Evolutionary conservation across 2,329 filamentous ascomycete genomes (phyloP), one percentile per base, ranked within the genome.

Genomic region (Nemania sp.): DNA sequence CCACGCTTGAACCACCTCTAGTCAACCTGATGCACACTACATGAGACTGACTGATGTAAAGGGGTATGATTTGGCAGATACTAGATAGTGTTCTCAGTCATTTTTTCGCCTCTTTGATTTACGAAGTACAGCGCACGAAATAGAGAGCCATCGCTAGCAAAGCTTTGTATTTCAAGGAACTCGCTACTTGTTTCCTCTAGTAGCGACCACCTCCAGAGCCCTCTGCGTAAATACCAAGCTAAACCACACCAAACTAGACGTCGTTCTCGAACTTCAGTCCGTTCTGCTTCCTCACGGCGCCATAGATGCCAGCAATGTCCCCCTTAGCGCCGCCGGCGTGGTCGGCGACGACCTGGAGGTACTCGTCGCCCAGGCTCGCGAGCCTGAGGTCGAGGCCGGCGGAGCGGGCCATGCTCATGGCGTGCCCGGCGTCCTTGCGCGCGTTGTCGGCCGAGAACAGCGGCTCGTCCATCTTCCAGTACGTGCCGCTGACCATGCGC

Each of bases 281-380:
- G 29, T 84, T 85, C 72, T 92, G 88, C 76, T 88, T 79, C 69
- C 92, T 84, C 56, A 90, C 87, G 2, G 88, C 89, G 0, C 92
- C 92, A 77, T 96, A 96, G 39, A 97, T 89, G 11, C 85, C 88
- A 2, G 90, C 88, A 73, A 96, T 85, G 75, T 97, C 93, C 0
- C 91, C 92, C 66, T 81, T 86, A 46, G 83, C 81, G 0, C 91
- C 91, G 49, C 80, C 78, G 62, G 69, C 71, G 52, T 92, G 81
- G 59, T 88, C 84, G 74, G 91, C 88, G 2, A 96, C 87, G 58
- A 79, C 77, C 56, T 81, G 81, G 68, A 97, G 75, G 73, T 95
- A 89, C 29, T 77, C 79, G 75, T 93, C 88, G 1, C 82, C 88
- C 3, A 88, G 80, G 74, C 90, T 86, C 1, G 90, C 77, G 64